Percentiles rank a stretch among this genome's conserved stretches.
These are phyloP conservation scores for Carex arenaria DNA, from an alignment of 202 grass and related monocot species.

Conservation along the genomic window DNA sequence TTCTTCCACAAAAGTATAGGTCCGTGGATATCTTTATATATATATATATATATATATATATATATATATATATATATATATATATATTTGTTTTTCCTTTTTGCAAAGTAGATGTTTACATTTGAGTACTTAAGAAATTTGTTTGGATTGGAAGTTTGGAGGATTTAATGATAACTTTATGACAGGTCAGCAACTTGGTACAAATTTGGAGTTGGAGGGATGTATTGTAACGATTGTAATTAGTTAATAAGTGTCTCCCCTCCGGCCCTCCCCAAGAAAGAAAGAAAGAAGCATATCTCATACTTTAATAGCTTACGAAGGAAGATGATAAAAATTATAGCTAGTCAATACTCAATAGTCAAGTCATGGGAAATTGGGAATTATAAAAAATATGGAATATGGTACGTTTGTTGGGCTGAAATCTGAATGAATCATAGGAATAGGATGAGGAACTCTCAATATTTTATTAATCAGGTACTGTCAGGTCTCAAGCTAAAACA, in stretches of 20 bases:
- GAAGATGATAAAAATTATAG: neutral
- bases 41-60: no score
- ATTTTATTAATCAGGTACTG: slow-evolving; percentile 1
- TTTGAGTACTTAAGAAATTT: neutral
- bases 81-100: no score
- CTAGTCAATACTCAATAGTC: no score
- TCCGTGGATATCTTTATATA: neutral
- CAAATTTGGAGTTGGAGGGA: neutral
- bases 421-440: neutral
- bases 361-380: neutral
- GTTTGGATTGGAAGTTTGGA: neutral
- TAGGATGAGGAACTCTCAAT: neutral
- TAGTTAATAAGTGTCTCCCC: neutral
- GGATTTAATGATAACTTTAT: neutral
- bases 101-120: neutral
- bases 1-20: neutral
- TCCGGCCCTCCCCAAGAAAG: neutral
- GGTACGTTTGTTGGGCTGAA: slow-evolving; percentile 4
- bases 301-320: neutral
- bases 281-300: neutral
- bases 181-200: neutral
- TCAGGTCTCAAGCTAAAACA: neutral
- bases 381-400: slow-evolving; percentile 16
- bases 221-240: neutral
- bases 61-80: no score